A percentile compares a stretch with the other conserved stretches of the same genome.
phyloP scores from a whole-genome alignment of 331 rosid species.

The Arachis monticola region DNA sequence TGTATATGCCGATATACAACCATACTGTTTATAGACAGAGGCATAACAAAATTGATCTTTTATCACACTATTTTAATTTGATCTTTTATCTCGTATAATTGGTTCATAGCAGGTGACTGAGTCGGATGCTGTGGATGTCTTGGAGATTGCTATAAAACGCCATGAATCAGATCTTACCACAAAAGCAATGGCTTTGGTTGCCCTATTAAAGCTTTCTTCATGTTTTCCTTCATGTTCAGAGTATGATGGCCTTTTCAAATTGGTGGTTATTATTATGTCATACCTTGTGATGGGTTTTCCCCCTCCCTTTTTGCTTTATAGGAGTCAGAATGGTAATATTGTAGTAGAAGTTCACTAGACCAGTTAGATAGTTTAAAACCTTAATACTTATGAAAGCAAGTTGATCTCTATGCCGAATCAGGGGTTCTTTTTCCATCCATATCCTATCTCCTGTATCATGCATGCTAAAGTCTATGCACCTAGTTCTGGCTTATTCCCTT shows the following conservation, averaged over 20 bases:
- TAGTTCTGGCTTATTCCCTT: constrained; percentile 25
- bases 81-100: background rate
- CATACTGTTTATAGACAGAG: constrained; percentile 2
- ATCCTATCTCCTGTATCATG: background rate
- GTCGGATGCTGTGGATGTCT: constrained; percentile 80
- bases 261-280: constrained; percentile 11
- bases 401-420: constrained; percentile 30
- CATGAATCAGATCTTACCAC: constrained; percentile 81
- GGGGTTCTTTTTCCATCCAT: constrained; percentile 22
- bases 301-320: constrained; percentile 25
- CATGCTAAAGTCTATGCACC: background rate
- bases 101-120: constrained; percentile 76
- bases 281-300: constrained; percentile 26
- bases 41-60: constrained; percentile 7
- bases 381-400: constrained; percentile 7
- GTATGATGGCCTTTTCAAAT: constrained; percentile 51
- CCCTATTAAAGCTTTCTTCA: constrained; percentile 91
- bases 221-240: constrained; percentile 96
- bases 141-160: constrained; percentile 73
- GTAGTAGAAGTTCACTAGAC: background rate
- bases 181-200: constrained; percentile 89
- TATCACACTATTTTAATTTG: background rate
- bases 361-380: constrained; percentile 20
- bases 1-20: background rate
- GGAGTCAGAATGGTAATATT: constrained; percentile 32